Base-by-base conservation (phyloP, 2,329 filamentous ascomycete species). In the Colletotrichum costaricense region DNA sequence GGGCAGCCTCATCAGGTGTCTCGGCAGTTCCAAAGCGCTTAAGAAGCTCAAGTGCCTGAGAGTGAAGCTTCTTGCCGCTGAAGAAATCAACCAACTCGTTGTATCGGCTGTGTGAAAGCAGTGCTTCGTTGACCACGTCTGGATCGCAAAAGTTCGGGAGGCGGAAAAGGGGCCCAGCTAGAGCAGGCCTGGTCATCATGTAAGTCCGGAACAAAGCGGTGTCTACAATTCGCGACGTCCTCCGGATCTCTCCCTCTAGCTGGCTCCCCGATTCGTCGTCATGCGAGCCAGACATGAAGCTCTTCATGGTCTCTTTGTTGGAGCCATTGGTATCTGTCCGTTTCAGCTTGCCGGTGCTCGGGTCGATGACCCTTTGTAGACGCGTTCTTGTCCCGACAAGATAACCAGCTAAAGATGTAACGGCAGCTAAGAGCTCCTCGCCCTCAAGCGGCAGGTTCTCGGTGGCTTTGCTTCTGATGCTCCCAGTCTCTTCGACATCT, bases 91-190 rank as follows among this genome's bases (percentile, higher is more conserved):
- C 95, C 2, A 99, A 86, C 83, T 98, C 96, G 64, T 93, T 96
- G 82, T 97, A 98, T 38, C 95, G 91, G 71, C 94, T 94, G 54
- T 93, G 94, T 80, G 98, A 94, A 73, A 98, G 91, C 5, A 99
- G 86, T 78, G 95, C 95, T 82, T 98, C 94, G 80, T 98, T 97
- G 26, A 99, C 96, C 3, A 98, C 97, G 35, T 94, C 93, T 0
- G 97, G 96, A 78, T 99, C 96, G 81, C 97, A 98, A 80, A 98
- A 98, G 81, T 99, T 99, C 79, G 95, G 93, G 64, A 98, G 94
- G 28, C 97, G 95, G 85, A 99, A 98, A 0, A 99, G 88, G 0
- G 95, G 94, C 2, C 94, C 94, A 4, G 95, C 95, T 12, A 99
- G 87, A 6, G 93, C 91, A 5, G 97, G 96, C 8, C 92, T 92